phyloP scores from a whole-genome alignment of 768 basidiomycete genomes.

The Boletus vermiculosoides region DNA sequence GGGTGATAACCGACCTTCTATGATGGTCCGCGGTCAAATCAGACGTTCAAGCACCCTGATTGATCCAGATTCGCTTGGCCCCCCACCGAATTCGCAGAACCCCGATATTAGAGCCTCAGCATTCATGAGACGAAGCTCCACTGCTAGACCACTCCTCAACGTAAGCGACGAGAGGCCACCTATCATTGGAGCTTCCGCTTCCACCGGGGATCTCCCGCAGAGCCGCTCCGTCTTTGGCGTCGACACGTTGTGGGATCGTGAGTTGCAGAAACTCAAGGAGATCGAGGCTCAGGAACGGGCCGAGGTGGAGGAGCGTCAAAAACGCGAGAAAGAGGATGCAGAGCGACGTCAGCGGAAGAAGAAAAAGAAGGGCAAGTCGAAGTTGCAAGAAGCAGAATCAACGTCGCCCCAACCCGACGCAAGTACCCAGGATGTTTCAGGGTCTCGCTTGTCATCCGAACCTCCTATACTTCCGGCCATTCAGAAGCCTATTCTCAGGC shows the following conservation, averaged over 20 bases:
- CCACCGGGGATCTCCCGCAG: conserved; percentile 36
- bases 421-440: conserved; percentile 34
- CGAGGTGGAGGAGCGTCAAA: conserved; percentile 53
- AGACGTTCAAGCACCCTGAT: conserved; percentile 68
- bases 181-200: conserved; percentile 32
- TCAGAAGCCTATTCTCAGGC: conserved; percentile 32
- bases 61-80: conserved; percentile 60
- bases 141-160: conserved; percentile 63
- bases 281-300: conserved; percentile 69
- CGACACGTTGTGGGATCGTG: conserved; percentile 90
- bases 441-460: conserved; percentile 16
- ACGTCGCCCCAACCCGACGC: conserved; percentile 23
- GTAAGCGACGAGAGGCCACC: conserved; percentile 46
- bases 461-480: conserved; percentile 37
- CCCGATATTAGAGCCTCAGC: conserved; percentile 43
- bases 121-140: conserved; percentile 50
- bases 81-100: conserved; percentile 46
- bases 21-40: conserved; percentile 75
- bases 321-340: conserved; percentile 46
- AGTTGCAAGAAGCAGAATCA: conserved; percentile 43
- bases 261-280: conserved; percentile 74
- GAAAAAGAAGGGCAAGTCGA: conserved; percentile 43
- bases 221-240: conserved; percentile 89
- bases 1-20: conserved; percentile 86
- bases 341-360: conserved; percentile 35